Base-by-base conservation (phyloP, 2,329 filamentous ascomycete species). In the Alternaria longipes region DNA sequence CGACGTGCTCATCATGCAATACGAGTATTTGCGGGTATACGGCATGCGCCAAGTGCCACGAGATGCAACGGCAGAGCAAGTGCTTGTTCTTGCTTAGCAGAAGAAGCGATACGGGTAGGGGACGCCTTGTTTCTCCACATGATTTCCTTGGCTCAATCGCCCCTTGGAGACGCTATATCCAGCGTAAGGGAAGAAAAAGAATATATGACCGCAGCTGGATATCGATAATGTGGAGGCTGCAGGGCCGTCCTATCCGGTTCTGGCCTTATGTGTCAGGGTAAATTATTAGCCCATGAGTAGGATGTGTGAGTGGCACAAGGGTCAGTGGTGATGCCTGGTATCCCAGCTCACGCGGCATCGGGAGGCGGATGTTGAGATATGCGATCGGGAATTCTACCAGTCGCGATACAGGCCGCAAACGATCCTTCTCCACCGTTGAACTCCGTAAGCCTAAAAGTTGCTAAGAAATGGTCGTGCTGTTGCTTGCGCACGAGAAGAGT, bases 251-350 rank as follows among this genome's bases (percentile, higher is more conserved):
- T 47, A 28, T 30, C 49, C 20, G 47, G 22, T n/a, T 34, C 18
- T 58, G 38, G 32, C 40, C 11, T 32, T 46, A 30, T 14, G 14
- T 20, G 26, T 26, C 38, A 22, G 45, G 54, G 40, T 24, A 44
- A n/a, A 49, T 54, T 11, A 38, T 22, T 50, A 26, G 16, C 18
- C 18, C 24, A 11, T 38, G 26, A 16, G 26, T 54, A 8, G 22
- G n/a, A 51, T 46, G 36, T 47, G 16, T 51, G 54, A 56, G 49
- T 38, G 36, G 41, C 14, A 52, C 53, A 49, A 20, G 45, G 49
- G 36, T 38, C 38, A 51, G 14, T 32, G 14, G 20, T 36, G 42
- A 55, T 38, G 7, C 38, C 46, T 16, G 34, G 18, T 18, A 36
- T 50, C 38, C 38, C 34, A 57, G 57, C 44, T 51, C 40, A 22